Evolutionary conservation across 257 asterid genomes (phyloP), one percentile per base, ranked within the genome.

Genomic region (Ilex aquifolium): DNA sequence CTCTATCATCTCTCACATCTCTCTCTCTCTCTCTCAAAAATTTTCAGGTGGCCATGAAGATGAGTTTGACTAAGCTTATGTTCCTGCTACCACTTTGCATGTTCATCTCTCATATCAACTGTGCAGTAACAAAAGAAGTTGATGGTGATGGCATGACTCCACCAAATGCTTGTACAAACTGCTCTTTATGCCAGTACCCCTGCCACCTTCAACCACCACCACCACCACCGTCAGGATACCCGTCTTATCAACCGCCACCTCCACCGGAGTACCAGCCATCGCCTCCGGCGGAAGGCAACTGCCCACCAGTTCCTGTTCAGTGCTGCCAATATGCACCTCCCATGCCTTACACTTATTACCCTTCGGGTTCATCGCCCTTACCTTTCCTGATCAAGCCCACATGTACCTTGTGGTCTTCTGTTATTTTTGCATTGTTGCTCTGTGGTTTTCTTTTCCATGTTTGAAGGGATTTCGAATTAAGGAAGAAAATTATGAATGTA

Each of bases 281-380:
- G 12, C 50, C 70, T 7, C 40, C 57, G 7, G 69, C 61, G 27
- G 68, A 68, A n/a, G 74, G 5, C 27, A 60, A 64, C 46, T 76
- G 81, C 61, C 77, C 81, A 1, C 81, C 81, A 44, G 66, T 49
- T 39, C 66, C 77, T 7, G 57, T 15, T 31, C 66, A 57, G 2
- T 76, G 81, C 67, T 68, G 77, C 42, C 57, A 76, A 57, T 13
- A 60, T 13, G 65, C 80, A 7, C 67, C 72, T 39, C 77, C 54
- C 5, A 12, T 49, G 54, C 54, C 54, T 49, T 49, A 49, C 54
- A 49, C 54, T 49, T 49, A 49, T 12, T 49, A 49, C 14, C 54
- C 80, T 17, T 31, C 77, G 12, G 68, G 69, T 62, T 68, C 73
- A 15, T 15, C 68, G 17, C 55, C 39, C 30, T 30, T 40, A 29